Evolutionary conservation across 768 basidiomycete species (phyloP), one percentile per base, ranked within the genome.

Genomic region (Kwoniella sp.): DNA sequence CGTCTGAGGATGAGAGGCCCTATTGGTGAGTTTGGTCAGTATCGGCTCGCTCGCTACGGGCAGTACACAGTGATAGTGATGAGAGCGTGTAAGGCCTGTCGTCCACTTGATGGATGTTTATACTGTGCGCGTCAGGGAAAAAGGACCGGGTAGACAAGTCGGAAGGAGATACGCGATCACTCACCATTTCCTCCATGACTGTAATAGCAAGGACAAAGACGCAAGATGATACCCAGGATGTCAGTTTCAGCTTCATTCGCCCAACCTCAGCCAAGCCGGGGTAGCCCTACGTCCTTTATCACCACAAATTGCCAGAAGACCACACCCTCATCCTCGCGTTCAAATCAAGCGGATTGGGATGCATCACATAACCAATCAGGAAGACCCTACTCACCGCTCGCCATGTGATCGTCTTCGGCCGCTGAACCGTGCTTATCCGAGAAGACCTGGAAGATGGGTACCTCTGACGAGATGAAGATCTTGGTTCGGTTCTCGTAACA

Each of bases 401-500:
- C 87, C 90, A 93, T 92, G 78, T 96, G 91, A 73, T 92, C 89
- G 51, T 79, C 72, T 30, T 72, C 66, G 2, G 62, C 71, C 41
- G 61, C 73, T 54, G 68, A 64, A 17, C 61, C 17, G 25, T 72
- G 66, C 50, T 90, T 87, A 69, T 91, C 90, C 0, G 92, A 90
- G 81, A 98, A 99, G 47, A 96, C 87, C 76, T 92, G 85, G 79
- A 86, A 88, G 48, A 99, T 89, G 8, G 94, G 93, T 0, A 92
- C 92, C 79, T 95, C 91, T 11, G 94, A 97, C 1, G 93, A 89
- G 58, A 90, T 86, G 82, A 95, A 93, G 8, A 99, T 84, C 77
- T 91, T 92, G 2, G 92, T 94, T 89, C 89, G 91, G 84, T 88
- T 93, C 78, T 95, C 93, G 73, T 95, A 95, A 75, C 92, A 94